Evolutionary conservation across 2,329 filamentous ascomycete genomes (phyloP).

Genomic region (Fusarium denticulatum): DNA sequence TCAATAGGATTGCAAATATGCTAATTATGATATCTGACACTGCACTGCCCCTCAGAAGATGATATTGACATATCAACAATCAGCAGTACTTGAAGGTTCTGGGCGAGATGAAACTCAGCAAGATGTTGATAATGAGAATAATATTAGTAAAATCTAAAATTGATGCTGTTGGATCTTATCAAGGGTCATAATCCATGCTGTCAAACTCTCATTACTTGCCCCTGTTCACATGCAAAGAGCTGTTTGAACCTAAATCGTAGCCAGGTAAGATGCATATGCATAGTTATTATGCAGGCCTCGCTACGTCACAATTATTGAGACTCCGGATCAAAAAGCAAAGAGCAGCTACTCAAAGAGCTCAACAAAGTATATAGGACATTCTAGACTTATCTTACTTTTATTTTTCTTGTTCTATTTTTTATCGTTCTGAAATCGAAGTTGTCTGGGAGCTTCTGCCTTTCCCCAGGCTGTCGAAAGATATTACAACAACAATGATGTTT

Average conservation of each 20-base stretch:
- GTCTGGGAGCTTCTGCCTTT: neutral
- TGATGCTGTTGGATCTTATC: conserved; percentile 3
- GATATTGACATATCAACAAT: neutral
- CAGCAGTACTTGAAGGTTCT: neutral
- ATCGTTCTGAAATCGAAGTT: neutral
- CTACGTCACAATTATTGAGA: neutral
- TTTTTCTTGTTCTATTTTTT: neutral
- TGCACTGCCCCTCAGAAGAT: neutral
- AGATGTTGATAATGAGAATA: conserved; percentile 2
- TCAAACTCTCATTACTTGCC: neutral
- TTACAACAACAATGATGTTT: neutral
- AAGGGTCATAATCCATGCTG: neutral
- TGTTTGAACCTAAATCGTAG: neutral
- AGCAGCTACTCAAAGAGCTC: neutral
- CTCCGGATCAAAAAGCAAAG: too few species aligned
- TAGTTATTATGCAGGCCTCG: neutral
- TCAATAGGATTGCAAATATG: neutral
- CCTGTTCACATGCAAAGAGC: conserved; percentile 5
- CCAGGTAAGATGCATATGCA: neutral
- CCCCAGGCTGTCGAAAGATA: neutral
- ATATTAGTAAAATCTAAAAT: conserved; percentile 6
- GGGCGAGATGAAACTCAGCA: neutral
- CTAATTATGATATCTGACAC: neutral
- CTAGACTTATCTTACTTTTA: neutral
- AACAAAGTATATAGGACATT: neutral